phyloP scores from a whole-genome alignment of 2,329 filamentous ascomycete species.

The Ceratocystis albifundus region DNA sequence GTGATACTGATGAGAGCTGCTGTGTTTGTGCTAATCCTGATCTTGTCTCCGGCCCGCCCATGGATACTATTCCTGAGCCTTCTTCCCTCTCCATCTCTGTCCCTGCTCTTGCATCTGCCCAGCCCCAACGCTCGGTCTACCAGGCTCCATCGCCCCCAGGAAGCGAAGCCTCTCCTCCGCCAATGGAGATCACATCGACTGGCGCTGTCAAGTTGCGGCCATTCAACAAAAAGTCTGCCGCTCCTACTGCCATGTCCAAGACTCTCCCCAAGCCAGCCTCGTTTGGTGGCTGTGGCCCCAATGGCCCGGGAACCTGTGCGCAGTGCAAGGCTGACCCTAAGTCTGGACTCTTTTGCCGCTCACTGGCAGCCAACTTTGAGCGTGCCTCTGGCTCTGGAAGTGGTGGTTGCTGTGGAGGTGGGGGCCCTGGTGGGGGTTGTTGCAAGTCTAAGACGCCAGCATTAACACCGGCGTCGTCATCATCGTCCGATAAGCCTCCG shows the following conservation, averaged over 20 bases:
- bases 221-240: slow-evolving; percentile 20
- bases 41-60: slow-evolving; percentile 15
- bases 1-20: slow-evolving; percentile 61
- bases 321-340: slow-evolving; percentile 69
- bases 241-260: slow-evolving; percentile 24
- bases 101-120: slow-evolving; percentile 33
- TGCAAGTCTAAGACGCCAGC: slow-evolving; percentile 41
- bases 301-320: slow-evolving; percentile 65
- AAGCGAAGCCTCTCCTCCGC: slow-evolving; percentile 42
- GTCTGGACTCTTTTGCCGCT: slow-evolving; percentile 72
- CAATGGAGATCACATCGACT: slow-evolving; percentile 49
- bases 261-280: slow-evolving; percentile 27
- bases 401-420: slow-evolving; percentile 55
- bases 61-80: slow-evolving; percentile 17
- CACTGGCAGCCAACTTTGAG: slow-evolving; percentile 56
- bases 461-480: slow-evolving; percentile 24
- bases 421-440: slow-evolving; percentile 48
- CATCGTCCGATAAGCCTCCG: slow-evolving; percentile 24
- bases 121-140: slow-evolving; percentile 35
- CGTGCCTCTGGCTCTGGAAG: slow-evolving; percentile 31
- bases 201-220: slow-evolving; percentile 49
- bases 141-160: slow-evolving; percentile 51
- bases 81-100: slow-evolving; percentile 24
- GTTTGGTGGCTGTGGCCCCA: slow-evolving; percentile 43
- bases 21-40: slow-evolving; percentile 63